These are phyloP conservation scores for Jatropha podagrica DNA, from an alignment of 441 rosid species.

Conservation along the genomic window DNA sequence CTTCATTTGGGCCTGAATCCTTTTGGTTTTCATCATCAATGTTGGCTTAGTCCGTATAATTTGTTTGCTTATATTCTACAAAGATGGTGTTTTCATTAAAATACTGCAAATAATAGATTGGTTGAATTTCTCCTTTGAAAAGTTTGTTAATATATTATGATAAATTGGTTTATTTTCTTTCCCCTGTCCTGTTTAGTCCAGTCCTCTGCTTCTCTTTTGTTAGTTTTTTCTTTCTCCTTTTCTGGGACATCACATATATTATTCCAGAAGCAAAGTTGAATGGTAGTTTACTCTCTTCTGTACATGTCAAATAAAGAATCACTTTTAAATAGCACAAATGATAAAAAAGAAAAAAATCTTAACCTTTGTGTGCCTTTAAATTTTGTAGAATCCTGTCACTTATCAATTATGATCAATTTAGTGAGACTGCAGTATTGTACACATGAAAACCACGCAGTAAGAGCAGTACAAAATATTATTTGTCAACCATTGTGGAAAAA, in stretches of 20 bases:
- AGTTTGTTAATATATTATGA: background rate
- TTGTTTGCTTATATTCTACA: background rate
- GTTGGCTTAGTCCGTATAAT: background rate
- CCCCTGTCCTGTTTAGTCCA: background rate
- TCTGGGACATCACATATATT: background rate
- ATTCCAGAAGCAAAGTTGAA: background rate
- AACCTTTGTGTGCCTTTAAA: background rate
- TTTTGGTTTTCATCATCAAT: background rate
- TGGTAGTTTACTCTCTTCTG: background rate
- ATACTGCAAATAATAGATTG: background rate
- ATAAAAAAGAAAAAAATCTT: too few species aligned
- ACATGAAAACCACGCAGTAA: background rate
- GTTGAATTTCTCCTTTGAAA: background rate
- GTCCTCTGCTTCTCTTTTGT: background rate
- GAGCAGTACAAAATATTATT: background rate
- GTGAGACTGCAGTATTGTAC: background rate
- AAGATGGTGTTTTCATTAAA: background rate
- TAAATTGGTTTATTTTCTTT: background rate
- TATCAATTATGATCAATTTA: background rate
- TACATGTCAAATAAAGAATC: background rate
- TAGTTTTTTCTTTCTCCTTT: background rate
- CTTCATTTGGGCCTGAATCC: background rate
- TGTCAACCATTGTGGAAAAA: background rate
- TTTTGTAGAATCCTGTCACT: background rate
- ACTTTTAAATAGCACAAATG: too few species aligned